Evolutionary conservation across 257 asterid species (phyloP).

Genomic region (Cinchona pubescens): DNA sequence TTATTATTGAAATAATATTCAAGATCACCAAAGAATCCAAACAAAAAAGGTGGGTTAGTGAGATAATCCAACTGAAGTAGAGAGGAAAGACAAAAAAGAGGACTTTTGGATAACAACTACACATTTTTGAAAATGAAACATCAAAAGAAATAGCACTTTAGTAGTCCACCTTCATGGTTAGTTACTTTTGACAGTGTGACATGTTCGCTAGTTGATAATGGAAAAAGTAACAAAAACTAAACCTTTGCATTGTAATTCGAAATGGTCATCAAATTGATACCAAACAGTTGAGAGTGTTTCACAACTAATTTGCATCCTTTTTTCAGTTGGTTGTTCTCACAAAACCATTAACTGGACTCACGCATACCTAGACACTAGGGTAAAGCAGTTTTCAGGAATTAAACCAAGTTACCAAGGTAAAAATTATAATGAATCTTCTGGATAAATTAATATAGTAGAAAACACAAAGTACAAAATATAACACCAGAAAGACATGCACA

Average conservation of each 20-base stretch:
- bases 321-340: background rate
- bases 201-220: too few species aligned
- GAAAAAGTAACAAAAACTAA: background rate
- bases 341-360: background rate
- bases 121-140: background rate
- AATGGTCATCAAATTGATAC: background rate
- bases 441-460: background rate
- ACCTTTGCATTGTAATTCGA: background rate
- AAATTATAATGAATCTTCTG: background rate
- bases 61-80: background rate
- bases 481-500: background rate
- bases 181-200: background rate
- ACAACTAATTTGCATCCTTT: background rate
- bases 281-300: background rate
- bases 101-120: background rate
- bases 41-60: background rate
- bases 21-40: constrained; percentile 11
- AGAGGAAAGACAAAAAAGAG: background rate
- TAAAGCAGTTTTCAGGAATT: background rate
- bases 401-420: background rate
- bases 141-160: background rate
- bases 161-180: background rate
- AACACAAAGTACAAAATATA: background rate
- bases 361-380: background rate
- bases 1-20: constrained; percentile 4